These are phyloP conservation scores for Wolfiporia cocos DNA, from an alignment of 1,284 basidiomycete genomes.

Conservation along the genomic window DNA sequence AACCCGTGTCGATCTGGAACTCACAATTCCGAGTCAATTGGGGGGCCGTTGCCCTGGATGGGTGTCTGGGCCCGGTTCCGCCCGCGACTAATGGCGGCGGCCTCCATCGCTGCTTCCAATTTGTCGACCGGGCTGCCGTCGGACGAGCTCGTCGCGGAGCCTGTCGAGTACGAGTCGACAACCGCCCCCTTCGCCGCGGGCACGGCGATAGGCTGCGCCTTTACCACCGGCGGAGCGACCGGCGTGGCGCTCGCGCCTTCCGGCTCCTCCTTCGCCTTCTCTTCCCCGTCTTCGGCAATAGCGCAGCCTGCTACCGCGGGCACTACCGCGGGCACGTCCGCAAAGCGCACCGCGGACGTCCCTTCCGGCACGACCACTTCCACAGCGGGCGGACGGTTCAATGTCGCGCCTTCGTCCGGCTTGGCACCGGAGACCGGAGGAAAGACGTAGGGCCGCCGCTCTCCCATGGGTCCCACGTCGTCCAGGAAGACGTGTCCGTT, in stretches of 20 bases:
- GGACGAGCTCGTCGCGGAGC: conserved; percentile 39
- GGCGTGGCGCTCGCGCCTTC: conserved; percentile 17
- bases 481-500: conserved; percentile 16
- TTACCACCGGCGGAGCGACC: conserved; percentile 31
- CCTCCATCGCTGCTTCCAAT: conserved; percentile 29
- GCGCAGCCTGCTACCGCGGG: conserved; percentile 13
- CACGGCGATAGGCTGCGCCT: conserved; percentile 25
- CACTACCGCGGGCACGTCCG: conserved; percentile 12
- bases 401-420: conserved; percentile 10
- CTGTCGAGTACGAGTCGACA: conserved; percentile 27
- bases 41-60: conserved; percentile 41
- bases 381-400: neutral
- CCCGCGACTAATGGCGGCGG: conserved; percentile 37
- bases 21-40: conserved; percentile 38
- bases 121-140: conserved; percentile 42
- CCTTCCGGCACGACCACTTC: conserved; percentile 6
- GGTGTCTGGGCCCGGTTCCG: conserved; percentile 50
- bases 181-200: conserved; percentile 18
- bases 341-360: conserved; percentile 15
- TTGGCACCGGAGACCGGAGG: conserved; percentile 13
- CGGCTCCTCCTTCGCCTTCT: conserved; percentile 21
- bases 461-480: conserved; percentile 27
- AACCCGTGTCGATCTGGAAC: no score
- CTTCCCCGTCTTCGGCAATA: conserved; percentile 20
- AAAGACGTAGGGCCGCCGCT: conserved; percentile 17